Evolutionary conservation across 805 yeast species (phyloP).

Genomic region (Teunomyces panamensis): DNA sequence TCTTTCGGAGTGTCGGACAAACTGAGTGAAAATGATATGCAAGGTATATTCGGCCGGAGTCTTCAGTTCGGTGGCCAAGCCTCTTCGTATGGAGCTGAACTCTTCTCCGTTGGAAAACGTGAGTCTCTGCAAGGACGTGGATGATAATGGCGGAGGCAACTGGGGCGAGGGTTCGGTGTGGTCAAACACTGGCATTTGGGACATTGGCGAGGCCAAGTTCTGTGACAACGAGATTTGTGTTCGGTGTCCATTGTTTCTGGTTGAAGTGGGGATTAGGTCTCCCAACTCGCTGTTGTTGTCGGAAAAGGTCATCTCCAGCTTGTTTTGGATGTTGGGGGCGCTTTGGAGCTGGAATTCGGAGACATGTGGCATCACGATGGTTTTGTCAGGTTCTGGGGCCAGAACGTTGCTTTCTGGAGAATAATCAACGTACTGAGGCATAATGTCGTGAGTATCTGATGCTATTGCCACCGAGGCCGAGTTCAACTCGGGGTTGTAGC

Average conservation of each 20-base stretch:
- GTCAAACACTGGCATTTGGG: slow-evolving; percentile 12
- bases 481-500: slow-evolving; percentile 4
- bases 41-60: slow-evolving; percentile 87
- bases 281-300: slow-evolving; percentile 1
- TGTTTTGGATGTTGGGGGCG: slow-evolving; percentile 12
- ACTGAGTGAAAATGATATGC: slow-evolving; percentile 92
- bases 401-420: not conserved
- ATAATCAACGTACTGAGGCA: slow-evolving; percentile 4
- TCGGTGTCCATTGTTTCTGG: not conserved
- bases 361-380: not conserved
- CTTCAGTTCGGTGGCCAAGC: slow-evolving; percentile 54
- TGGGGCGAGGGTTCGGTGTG: slow-evolving; percentile 35
- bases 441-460: not conserved
- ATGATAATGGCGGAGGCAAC: slow-evolving; percentile 30
- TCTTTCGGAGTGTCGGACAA: slow-evolving; percentile 89
- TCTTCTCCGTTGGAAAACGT: slow-evolving; percentile 34
- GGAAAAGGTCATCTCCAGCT: slow-evolving; percentile 2
- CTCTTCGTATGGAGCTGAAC: slow-evolving; percentile 29
- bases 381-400: not conserved
- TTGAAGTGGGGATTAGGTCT: not conserved
- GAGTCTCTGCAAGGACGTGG: slow-evolving; percentile 22
- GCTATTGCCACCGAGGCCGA: slow-evolving; percentile 4
- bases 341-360: slow-evolving; percentile 13
- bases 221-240: slow-evolving; percentile 10
- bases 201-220: slow-evolving; percentile 21